A percentile compares a stretch with the other conserved stretches of the same genome.
phyloP scores from a whole-genome alignment of 192 early-diverging fungal genomes.

The Podila minutissima region DNA sequence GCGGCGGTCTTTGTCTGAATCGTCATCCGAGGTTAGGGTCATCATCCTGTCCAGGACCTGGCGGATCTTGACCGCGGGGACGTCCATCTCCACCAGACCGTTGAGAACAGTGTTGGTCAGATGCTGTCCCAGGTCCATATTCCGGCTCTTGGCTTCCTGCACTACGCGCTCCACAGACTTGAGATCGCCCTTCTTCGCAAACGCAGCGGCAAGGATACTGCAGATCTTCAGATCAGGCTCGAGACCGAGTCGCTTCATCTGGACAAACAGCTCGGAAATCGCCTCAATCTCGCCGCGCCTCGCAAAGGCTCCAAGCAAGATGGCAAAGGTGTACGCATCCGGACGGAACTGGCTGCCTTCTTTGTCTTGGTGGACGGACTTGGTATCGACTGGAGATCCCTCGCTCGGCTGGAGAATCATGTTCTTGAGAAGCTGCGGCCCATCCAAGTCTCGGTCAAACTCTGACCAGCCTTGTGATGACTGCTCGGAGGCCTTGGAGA shows the following conservation, averaged over 20 bases:
- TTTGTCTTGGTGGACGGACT: neutral
- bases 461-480: neutral
- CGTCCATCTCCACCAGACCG: conserved; percentile 24
- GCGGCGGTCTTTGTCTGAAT: conserved; percentile 1
- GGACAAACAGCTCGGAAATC: conserved; percentile 35
- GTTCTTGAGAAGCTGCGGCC: conserved; percentile 8
- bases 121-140: conserved; percentile 24
- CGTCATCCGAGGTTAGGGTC: neutral
- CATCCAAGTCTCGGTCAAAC: conserved; percentile 5
- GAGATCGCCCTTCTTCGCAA: conserved; percentile 38
- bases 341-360: conserved; percentile 16
- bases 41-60: conserved; percentile 28
- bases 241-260: conserved; percentile 22
- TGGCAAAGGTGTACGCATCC: conserved; percentile 34
- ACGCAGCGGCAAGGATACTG: conserved; percentile 31
- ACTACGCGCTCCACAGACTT: conserved; percentile 30
- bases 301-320: conserved; percentile 36
- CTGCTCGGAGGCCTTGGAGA: conserved; percentile 4
- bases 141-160: conserved; percentile 19
- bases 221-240: conserved; percentile 35
- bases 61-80: conserved; percentile 13
- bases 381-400: neutral
- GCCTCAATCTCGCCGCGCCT: conserved; percentile 36
- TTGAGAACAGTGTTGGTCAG: conserved; percentile 26
- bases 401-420: conserved; percentile 15